Evolutionary conservation across 768 basidiomycete species (phyloP), one percentile per base, ranked within the genome.

Genomic region (Termitomyces bulborhizus): DNA sequence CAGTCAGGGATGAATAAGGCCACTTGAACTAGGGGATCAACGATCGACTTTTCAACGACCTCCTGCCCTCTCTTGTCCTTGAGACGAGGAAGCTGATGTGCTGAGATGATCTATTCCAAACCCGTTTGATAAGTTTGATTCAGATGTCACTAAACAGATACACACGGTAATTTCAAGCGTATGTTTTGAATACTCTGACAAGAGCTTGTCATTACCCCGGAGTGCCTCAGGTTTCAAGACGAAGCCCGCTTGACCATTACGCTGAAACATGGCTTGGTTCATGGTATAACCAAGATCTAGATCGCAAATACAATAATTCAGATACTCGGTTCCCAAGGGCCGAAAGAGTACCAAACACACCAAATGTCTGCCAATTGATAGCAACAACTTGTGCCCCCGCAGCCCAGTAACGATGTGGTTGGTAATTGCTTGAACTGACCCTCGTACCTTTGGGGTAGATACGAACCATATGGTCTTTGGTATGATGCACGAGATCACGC

Each of bases 291-390:
- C 94, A 49, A 93, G 71, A 69, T 98, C 94, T 93, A 67, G 9
- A 36, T 21, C 16, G 15, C 45, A 46, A 32, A 45, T 11, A 16
- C 11, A 4, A 34, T 31, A 16, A 7, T 18, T 50, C 21, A 36
- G 4, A 32, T 27, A 32, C 4, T 34, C 15, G 12, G 12, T 41
- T 31, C 7, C 21, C 12, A 50, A 18, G 27, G 27, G 51, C 29
- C 11, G 13, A 56, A 57, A 43, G 12, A 36, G 21, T 1, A 4
- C 3, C 9, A 15, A 9, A 34, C 32, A 44, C 65, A 95, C 93
- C 94, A 60, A 86, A 86, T 0, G 94, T 98, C 70, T 99, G 96
- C 93, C 94, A 98, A 69, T 99, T 99, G 53, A 99, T 78, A 7
- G 96, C 93, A 4, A 88, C 41, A 6, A 52, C 21, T 34, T 52